Evolutionary conservation across 2,329 filamentous ascomycete genomes (phyloP), one percentile per base, ranked within the genome.

Genomic region (Xylaria polymorpha): DNA sequence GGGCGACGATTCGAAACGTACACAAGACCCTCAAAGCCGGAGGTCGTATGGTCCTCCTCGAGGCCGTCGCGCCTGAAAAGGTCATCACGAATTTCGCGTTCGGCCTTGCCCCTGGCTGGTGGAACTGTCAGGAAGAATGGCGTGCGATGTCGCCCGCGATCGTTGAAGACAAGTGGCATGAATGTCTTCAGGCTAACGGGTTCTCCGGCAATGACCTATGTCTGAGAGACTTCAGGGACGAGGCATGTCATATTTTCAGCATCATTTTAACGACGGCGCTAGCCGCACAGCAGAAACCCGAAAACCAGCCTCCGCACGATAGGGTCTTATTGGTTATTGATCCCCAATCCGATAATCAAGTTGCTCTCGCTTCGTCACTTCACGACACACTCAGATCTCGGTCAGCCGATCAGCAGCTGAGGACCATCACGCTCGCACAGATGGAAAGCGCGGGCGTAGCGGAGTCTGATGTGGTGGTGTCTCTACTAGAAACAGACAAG

Each of bases 71-170:
- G 10, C 73, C 75, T 3, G 59, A 74, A n/a, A 71, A 72, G 18
- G 56, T 74, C 25, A 70, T 70, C 18, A 72, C 71, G 12, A 75
- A 77, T 46, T 75, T 77, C 51, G 71, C 53, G 2, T 77, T 76
- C 69, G 71, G 72, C 4, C 44, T 70, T 8, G 58, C 66, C 3
- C 70, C 70, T 29, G 73, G 73, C 4, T 75, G 73, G 73, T 75
- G 72, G 72, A 59, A 58, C 18, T 62, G 61, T 53, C 37, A 51
- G 29, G 71, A 74, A 37, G 51, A 66, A 18, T 70, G 61, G 67
- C 46, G 69, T 14, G 15, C 1, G 4, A 51, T 50, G 25, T 70
- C 61, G 1, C 71, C 68, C 10, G 61, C 64, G 14, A 70, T 72
- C 4, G 35, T 53, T 25, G 58, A 73, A 46, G 58, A 69, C 1